Base-by-base conservation (phyloP, 2,329 filamentous ascomycete species). In the Penicillium hesseltinei region DNA sequence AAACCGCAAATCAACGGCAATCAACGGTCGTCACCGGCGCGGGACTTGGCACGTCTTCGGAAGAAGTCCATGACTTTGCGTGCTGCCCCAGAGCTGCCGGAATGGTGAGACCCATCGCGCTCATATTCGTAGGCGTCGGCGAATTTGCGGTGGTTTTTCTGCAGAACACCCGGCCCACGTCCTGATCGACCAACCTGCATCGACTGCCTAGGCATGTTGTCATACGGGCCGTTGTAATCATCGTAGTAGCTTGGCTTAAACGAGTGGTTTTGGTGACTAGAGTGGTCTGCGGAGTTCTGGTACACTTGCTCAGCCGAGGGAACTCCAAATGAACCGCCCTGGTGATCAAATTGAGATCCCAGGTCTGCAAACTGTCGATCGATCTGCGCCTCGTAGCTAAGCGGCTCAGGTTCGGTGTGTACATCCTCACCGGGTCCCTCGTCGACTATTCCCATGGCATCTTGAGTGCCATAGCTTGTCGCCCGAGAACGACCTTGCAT, bases 51-150 rank as follows among this genome's bases (percentile, higher is more conserved):
- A 72, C 92, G 85, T 73, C 92, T 84, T 67, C 94, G 84, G 81
- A 99, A 99, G 76, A 97, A 96, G 77, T 99, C 93, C 92, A 99
- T 97, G 39, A 99, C 94, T 71, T 91, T 87, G 73, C 92, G 88
- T 15, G 92, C 92, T 3, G 92, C 90, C 56, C 91, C 91, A 62
- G 88, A 93, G 73, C 90, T 95, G 44, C 93, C 93, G 33, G 87
- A 87, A 69, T 92, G 87, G 51, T 87, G 84, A 49, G 85, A 83
- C 23, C 70, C 69, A 42, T 77, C 74, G 19, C 73, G 70, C 64
- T 91, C 88, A 61, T 87, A 84, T 59, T 96, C 91, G 72, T 96
- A 97, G 2, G 90, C 91, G 68, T 97, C 92, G 1, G 85, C 88
- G 66, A 99, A 96, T 63, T 85, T 87, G 56, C 92, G 86, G 75